phyloP scores from a whole-genome alignment of 257 asterid genomes.

The Cordia subcordata region DNA sequence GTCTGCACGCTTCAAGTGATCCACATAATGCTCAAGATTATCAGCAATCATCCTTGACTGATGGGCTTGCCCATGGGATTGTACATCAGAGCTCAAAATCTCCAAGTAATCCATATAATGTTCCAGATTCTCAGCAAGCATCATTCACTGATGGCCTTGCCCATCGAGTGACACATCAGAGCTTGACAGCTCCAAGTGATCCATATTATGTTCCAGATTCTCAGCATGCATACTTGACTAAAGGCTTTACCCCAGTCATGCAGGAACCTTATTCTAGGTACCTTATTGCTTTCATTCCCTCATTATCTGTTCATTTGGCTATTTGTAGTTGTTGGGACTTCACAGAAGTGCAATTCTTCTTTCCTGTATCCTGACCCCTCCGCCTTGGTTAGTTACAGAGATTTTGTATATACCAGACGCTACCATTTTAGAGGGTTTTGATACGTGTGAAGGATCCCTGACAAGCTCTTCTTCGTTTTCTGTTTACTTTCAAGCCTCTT shows the following conservation, averaged over 20 bases:
- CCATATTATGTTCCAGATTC: slow-evolving; percentile 2
- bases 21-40: slow-evolving; percentile 21
- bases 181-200: slow-evolving; percentile 7
- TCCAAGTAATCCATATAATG: slow-evolving; percentile 8
- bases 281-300: slow-evolving; percentile 10
- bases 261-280: slow-evolving; percentile 43
- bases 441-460: too few relatives aligned
- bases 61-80: slow-evolving; percentile 10
- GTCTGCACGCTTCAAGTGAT: slow-evolving; percentile 14
- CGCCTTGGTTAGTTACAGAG: too few relatives aligned
- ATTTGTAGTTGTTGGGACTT: background rate
- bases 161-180: slow-evolving; percentile 4
- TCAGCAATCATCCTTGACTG: slow-evolving; percentile 15
- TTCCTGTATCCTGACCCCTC: background rate
- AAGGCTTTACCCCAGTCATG: slow-evolving; percentile 8
- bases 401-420: too few relatives aligned
- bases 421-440: too few relatives aligned
- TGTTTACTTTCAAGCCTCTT: too few relatives aligned
- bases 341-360: slow-evolving; percentile 1
- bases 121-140: slow-evolving; percentile 5
- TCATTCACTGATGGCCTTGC: slow-evolving; percentile 7
- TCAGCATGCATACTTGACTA: slow-evolving; percentile 4
- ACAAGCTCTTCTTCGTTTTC: too few relatives aligned
- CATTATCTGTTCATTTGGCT: background rate
- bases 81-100: slow-evolving; percentile 2